A percentile compares a stretch with the other conserved stretches of the same genome.
Conservation (phyloP, 371 early-diverging fungal genomes). For the Mortierella sp. region DNA sequence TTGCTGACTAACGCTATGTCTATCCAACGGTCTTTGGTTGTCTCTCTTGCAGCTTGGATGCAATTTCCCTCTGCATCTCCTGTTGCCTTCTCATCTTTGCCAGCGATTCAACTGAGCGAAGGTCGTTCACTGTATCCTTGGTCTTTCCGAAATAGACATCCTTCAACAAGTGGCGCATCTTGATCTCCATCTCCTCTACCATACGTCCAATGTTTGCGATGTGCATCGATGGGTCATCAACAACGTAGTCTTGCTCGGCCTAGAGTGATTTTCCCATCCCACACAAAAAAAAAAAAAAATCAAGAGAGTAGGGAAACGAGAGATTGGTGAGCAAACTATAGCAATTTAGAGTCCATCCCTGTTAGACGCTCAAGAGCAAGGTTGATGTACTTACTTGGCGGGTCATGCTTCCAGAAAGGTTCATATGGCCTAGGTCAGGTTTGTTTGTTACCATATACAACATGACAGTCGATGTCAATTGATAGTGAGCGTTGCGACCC, state of each 20-base stretch:
- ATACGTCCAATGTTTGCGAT: slow-evolving; percentile 96
- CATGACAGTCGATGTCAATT: slow-evolving; percentile 96
- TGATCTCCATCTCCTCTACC: slow-evolving; percentile 97
- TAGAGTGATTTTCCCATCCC: slow-evolving; percentile 27
- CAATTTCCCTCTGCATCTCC: slow-evolving; percentile 79
- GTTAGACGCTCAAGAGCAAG: not conserved
- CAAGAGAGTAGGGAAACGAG: no score
- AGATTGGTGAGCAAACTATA: no score
- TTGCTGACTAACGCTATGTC: not conserved
- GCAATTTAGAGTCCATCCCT: slow-evolving; percentile 1
- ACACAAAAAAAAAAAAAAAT: slow-evolving; percentile 1
- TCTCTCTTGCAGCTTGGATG: slow-evolving; percentile 73
- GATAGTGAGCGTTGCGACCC: slow-evolving; percentile 89
- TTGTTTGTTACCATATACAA: slow-evolving; percentile 86
- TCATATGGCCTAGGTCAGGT: slow-evolving; percentile 81
- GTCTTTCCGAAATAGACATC: slow-evolving; percentile 99
- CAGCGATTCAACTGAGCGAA: slow-evolving; percentile 84
- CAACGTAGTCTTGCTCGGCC: slow-evolving; percentile 85
- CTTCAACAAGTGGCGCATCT: slow-evolving; percentile 93
- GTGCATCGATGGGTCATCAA: slow-evolving; percentile 85
- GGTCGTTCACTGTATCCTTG: slow-evolving; percentile 94
- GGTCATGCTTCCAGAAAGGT: slow-evolving; percentile 93
- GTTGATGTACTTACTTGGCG: slow-evolving; percentile 76
- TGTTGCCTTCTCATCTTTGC: slow-evolving; percentile 75
- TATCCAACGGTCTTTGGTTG: slow-evolving; percentile 16